These are phyloP conservation scores for Aschersonia sp. DNA, from an alignment of 2,329 filamentous ascomycete species.

Conservation along the genomic window DNA sequence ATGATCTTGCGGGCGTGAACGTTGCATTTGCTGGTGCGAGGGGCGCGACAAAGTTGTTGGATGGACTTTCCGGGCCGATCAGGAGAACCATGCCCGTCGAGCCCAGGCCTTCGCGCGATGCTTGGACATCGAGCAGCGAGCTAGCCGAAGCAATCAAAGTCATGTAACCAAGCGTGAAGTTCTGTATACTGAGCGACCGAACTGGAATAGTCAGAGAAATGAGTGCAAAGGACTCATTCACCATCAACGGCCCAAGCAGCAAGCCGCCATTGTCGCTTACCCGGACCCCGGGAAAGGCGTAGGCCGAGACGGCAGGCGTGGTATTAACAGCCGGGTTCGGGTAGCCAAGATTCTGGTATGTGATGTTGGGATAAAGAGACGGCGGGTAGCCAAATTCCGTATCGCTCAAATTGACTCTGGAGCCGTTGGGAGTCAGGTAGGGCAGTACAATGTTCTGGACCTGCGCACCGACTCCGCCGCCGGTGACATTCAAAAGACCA, in stretches of 20 bases:
- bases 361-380: constrained; percentile 64
- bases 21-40: constrained; percentile 31
- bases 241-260: constrained; percentile 59
- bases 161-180: constrained; percentile 66
- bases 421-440: constrained; percentile 41
- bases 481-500: constrained; percentile 52
- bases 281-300: constrained; percentile 33
- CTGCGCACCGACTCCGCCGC: constrained; percentile 17
- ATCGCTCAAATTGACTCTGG: constrained; percentile 45
- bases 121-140: constrained; percentile 46
- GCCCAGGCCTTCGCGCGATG: constrained; percentile 55
- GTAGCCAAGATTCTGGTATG: constrained; percentile 35
- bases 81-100: constrained; percentile 55
- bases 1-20: constrained; percentile 20
- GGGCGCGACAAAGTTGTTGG: constrained; percentile 45
- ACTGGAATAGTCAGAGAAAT: constrained; percentile 73
- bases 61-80: constrained; percentile 49
- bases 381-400: constrained; percentile 52
- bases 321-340: constrained; percentile 25
- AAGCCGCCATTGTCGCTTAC: constrained; percentile 40
- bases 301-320: constrained; percentile 27
- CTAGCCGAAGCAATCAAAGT: constrained; percentile 60
- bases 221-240: constrained; percentile 62
- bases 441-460: constrained; percentile 43
- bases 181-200: constrained; percentile 38